Base-by-base conservation (phyloP, 257 asterid species). In the Scutellaria barbata region DNA sequence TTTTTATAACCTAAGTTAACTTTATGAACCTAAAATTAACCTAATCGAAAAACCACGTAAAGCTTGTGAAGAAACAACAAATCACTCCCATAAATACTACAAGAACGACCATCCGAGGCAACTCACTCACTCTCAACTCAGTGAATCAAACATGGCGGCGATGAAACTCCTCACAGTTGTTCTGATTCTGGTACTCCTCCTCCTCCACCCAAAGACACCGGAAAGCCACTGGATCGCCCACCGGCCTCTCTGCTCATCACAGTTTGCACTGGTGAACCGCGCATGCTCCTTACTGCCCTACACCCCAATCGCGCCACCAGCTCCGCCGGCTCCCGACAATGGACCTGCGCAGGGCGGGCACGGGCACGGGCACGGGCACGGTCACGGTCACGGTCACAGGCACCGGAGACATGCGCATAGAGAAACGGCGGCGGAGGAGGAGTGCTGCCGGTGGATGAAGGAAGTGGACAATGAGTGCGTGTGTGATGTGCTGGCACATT, bases 401-500 rank as follows among this genome's bases (percentile, higher is more conserved):
- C 54, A 47, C 25, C 8, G 14, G 18, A 30, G 59, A 8, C 73
- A 20, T 13, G 63, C 10, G 46, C 66, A 72, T 7, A 11, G 1
- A 8, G 85, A 69, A n/a, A 57, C 83, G 5, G 76, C 77, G 33
- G 33, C 25, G 58, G 88, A 89, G 76, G 74, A 50, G 55, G 83
- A 88, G 20, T 92, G 96, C 68, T 92, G 96, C 86, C 82, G 85
- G 76, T 92, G 98, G 98, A 39, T 92, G 74, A 72, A 60, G 37
- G 78, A 79, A 41, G 78, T 92, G 25, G 96, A 70, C 50, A 57
- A 10, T 69, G 86, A 35, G 39, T 92, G 96, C 13, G 96, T 85
- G 8, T 92, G 98, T 63, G 85, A 81, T 1, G 67, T 86, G 51
- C 76, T 90, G 66, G 86, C 81, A 63, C 81, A 17, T 62, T 77